A percentile compares a stretch with the other conserved stretches of the same genome.
phyloP scores from a whole-genome alignment of 371 early-diverging fungal species.

The Phascolomyces articulosus region DNA sequence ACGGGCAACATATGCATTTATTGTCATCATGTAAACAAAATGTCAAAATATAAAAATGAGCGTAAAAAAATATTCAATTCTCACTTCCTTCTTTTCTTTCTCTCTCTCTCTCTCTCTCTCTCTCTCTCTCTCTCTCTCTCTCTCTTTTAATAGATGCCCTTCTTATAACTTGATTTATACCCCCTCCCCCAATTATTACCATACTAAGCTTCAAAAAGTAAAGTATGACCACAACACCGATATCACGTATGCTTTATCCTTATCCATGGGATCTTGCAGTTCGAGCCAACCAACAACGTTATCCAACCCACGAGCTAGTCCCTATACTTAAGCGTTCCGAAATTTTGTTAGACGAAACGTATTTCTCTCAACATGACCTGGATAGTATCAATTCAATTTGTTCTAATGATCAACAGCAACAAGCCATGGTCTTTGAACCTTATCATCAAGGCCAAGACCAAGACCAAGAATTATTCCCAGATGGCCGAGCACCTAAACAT shows the following conservation, averaged over 20 bases:
- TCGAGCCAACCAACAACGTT: constrained; percentile 21
- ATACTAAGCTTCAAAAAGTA: no score
- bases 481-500: not conserved
- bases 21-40: not conserved
- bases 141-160: no score
- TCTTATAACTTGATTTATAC: no score
- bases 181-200: no score
- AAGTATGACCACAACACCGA: constrained; percentile 19
- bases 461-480: constrained; percentile 1
- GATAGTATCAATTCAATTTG: not conserved
- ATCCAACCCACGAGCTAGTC: constrained; percentile 18
- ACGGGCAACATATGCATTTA: not conserved
- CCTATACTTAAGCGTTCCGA: constrained; percentile 20
- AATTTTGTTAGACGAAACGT: constrained; percentile 18
- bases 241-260: constrained; percentile 17
- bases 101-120: not conserved
- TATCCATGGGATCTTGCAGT: constrained; percentile 24
- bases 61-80: not conserved
- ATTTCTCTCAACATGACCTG: constrained; percentile 10
- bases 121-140: no score
- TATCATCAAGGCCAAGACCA: not conserved
- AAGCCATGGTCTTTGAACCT: not conserved
- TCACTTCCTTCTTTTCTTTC: not conserved
- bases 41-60: no score
- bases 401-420: not conserved